Percentiles rank a stretch among this genome's conserved stretches.
These are phyloP conservation scores for Podospora australis DNA, from an alignment of 495 filamentous ascomycete genomes.

Conservation along the genomic window DNA sequence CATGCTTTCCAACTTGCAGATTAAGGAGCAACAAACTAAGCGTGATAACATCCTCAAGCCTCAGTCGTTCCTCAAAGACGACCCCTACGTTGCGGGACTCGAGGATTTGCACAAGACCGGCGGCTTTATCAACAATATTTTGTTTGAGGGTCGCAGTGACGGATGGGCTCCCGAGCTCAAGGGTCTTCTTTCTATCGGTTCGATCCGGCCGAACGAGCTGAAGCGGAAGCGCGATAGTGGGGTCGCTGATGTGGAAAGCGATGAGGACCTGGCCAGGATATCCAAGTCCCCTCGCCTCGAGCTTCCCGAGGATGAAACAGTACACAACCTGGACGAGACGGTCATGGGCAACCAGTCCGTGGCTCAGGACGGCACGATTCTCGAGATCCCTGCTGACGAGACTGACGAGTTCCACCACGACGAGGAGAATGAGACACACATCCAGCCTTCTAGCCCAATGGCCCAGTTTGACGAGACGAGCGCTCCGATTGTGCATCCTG, in stretches of 20 bases:
- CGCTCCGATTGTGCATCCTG: constrained; percentile 64
- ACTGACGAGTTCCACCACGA: constrained; percentile 33
- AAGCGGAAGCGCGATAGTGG: constrained; percentile 94
- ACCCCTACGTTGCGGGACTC: constrained; percentile 78
- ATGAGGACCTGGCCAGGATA: constrained; percentile 52
- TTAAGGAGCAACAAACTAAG: constrained; percentile 74
- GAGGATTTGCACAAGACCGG: constrained; percentile 85
- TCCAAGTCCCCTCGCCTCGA: constrained; percentile 65
- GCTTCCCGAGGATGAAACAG: constrained; percentile 55
- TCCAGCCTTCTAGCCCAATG: constrained; percentile 33
- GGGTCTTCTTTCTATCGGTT: constrained; percentile 74
- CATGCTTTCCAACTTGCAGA: constrained; percentile 47
- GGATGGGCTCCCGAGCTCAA: constrained; percentile 89
- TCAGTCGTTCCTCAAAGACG: constrained; percentile 71
- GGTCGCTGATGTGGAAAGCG: constrained; percentile 66
- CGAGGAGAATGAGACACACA: constrained; percentile 49
- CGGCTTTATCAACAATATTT: constrained; percentile 72
- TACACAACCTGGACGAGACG: constrained; percentile 37
- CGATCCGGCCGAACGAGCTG: constrained; percentile 69
- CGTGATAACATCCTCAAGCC: constrained; percentile 74
- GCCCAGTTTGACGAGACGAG: constrained; percentile 69
- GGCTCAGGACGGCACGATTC: constrained; percentile 47
- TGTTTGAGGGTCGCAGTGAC: constrained; percentile 68
- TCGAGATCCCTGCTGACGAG: constrained; percentile 63
- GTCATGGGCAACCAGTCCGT: constrained; percentile 46